Evolutionary conservation across 495 filamentous ascomycete species (phyloP).

Genomic region (Aspergillus baeticus): DNA sequence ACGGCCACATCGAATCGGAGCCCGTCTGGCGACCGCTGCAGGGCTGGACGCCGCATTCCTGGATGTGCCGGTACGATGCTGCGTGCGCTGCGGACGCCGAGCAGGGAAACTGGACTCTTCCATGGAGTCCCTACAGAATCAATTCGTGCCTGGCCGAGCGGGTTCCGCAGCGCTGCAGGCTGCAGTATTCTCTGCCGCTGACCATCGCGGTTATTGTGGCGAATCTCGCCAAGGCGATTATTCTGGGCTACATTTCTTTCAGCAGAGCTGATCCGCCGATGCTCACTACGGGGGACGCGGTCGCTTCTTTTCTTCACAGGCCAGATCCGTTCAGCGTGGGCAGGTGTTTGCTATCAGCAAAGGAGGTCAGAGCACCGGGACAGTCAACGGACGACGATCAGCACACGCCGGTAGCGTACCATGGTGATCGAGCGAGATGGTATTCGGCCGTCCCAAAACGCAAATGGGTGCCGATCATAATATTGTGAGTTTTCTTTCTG

Average conservation of each 20-base stretch:
- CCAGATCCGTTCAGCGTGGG: conserved; percentile 10
- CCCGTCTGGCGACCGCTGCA: background rate
- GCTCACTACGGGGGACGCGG: conserved; percentile 16
- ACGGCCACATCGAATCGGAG: background rate
- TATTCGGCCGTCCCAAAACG: too few relatives aligned
- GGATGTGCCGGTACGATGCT: background rate
- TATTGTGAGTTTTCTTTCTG: too few relatives aligned
- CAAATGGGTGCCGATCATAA: too few relatives aligned
- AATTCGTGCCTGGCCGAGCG: background rate
- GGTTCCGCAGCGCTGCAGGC: conserved; percentile 7
- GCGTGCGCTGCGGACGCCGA: background rate
- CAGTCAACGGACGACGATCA: too few relatives aligned
- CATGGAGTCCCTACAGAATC: background rate
- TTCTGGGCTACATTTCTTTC: background rate
- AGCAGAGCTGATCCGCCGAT: background rate
- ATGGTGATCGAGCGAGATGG: too few relatives aligned
- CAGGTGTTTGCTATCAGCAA: conserved; percentile 4
- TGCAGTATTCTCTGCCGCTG: conserved; percentile 15
- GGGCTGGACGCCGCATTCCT: background rate
- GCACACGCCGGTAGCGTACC: too few relatives aligned
- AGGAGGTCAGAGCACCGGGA: background rate
- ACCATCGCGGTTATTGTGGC: conserved; percentile 1
- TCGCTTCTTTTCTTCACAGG: conserved; percentile 14
- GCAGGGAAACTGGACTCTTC: background rate
- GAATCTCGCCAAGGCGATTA: conserved; percentile 10